phyloP scores from a whole-genome alignment of 2,329 filamentous ascomycete species.

The Tolypocladium inflatum region DNA sequence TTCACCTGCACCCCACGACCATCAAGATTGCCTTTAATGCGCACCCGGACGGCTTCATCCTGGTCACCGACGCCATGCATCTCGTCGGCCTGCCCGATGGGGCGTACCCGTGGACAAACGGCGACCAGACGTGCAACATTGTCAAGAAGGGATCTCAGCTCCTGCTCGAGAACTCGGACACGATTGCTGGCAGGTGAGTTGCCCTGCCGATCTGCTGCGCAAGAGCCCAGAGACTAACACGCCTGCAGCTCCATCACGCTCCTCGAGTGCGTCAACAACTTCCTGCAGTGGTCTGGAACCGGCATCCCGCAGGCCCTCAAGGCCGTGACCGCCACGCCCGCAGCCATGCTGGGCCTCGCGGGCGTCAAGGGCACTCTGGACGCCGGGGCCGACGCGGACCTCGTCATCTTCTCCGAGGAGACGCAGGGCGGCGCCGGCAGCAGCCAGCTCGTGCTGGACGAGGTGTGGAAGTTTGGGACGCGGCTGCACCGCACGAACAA shows the following conservation, averaged over 20 bases:
- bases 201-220: not conserved
- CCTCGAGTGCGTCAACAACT: conserved; percentile 77
- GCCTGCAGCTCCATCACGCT: conserved; percentile 54
- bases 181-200: conserved; percentile 64
- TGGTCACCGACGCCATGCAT: conserved; percentile 90
- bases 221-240: conserved; percentile 1
- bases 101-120: conserved; percentile 77
- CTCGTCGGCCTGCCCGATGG: conserved; percentile 78
- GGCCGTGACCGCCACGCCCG: conserved; percentile 68
- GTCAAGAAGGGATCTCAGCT: conserved; percentile 65
- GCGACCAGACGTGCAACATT: conserved; percentile 45
- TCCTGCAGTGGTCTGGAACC: conserved; percentile 63
- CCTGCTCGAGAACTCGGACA: conserved; percentile 67
- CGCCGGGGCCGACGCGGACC: conserved; percentile 55
- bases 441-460: conserved; percentile 53
- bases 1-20: conserved; percentile 80
- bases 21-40: conserved; percentile 85
- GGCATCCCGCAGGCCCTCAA: conserved; percentile 58
- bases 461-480: conserved; percentile 72
- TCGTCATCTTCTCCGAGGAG: conserved; percentile 57
- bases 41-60: conserved; percentile 73
- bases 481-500: conserved; percentile 28
- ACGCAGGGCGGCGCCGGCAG: conserved; percentile 26
- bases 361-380: conserved; percentile 56
- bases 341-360: conserved; percentile 62